Evolutionary conservation across 1,139 yeast genomes (phyloP), one percentile per base, ranked within the genome.

Genomic region (Martiniozyma asiatica): DNA sequence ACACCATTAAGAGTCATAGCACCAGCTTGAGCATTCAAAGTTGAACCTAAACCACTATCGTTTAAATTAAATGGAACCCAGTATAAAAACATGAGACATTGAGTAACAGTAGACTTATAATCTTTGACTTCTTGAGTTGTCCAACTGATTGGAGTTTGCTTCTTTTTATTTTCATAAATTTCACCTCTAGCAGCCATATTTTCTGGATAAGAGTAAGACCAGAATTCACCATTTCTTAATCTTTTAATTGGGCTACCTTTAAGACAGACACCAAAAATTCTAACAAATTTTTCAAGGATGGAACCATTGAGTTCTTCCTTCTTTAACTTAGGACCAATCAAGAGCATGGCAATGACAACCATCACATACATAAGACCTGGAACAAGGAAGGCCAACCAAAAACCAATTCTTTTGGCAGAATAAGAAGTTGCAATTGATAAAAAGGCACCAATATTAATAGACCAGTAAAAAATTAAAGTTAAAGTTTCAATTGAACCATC

Each of bases 371-470:
- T 48, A 29, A 69, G 48, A 38, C 69, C 65, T 30, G 79, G 78
- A 26, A 69, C 54, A 45, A 77, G 58, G 58, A 63, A 79, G 2
- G 87, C 89, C 25, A 78, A 66, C 85, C 87, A 79, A 59, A 67
- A 79, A 27, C 85, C 89, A 40, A 77, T 64, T 41, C 68, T 55
- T 51, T 72, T 64, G 42, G 76, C 87, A 48, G 71, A 55, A 49
- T 77, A 76, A 8, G 87, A 71, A 21, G 93, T 78, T 19, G 87
- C 92, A 41, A 82, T 63, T 43, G 77, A 76, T 40, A 80, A 67
- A 46, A 82, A 67, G 2, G 89, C 73, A 39, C 94, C 94, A 39
- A 79, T 58, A 51, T 82, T 82, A 51, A 82, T 77, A 46, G 81
- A 63, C 71, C 82, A 65, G 58, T 82, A 82, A 56, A 82, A 82